Evolutionary conservation across 2,329 filamentous ascomycete species (phyloP).

Genomic region (Nemania abortiva): DNA sequence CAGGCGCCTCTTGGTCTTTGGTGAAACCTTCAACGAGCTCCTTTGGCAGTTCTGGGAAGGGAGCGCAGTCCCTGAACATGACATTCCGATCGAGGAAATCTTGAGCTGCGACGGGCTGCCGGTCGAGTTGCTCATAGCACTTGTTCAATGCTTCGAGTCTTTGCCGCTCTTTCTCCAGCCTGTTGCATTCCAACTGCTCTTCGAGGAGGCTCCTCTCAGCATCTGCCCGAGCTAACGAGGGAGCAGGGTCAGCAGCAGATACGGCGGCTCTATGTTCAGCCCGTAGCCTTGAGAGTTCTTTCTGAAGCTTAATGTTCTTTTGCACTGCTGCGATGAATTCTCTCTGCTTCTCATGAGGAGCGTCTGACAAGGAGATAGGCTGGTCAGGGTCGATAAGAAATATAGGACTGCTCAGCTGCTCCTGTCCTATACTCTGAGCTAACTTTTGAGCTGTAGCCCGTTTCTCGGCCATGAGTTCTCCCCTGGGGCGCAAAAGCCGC

Average conservation of each 20-base stretch:
- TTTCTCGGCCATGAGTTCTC: slow-evolving; percentile 68
- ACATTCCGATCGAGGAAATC: slow-evolving; percentile 63
- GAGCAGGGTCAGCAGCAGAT: slow-evolving; percentile 36
- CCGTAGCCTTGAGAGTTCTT: slow-evolving; percentile 59
- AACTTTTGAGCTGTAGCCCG: slow-evolving; percentile 67
- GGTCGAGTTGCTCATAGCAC: slow-evolving; percentile 63
- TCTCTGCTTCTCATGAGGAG: slow-evolving; percentile 62
- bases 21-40: slow-evolving; percentile 65
- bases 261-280: slow-evolving; percentile 46
- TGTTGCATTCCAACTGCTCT: slow-evolving; percentile 64
- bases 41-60: slow-evolving; percentile 64
- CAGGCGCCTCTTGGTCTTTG: slow-evolving; percentile 54
- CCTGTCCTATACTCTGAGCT: slow-evolving; percentile 59
- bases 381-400: slow-evolving; percentile 60
- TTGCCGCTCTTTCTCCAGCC: slow-evolving; percentile 64
- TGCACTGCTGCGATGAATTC: slow-evolving; percentile 68
- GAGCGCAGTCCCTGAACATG: slow-evolving; percentile 59
- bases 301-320: slow-evolving; percentile 64
- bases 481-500: slow-evolving; percentile 67
- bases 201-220: slow-evolving; percentile 54
- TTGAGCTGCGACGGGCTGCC: slow-evolving; percentile 64
- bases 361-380: slow-evolving; percentile 53
- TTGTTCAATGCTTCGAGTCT: slow-evolving; percentile 63
- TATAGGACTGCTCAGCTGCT: slow-evolving; percentile 59
- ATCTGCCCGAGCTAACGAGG: slow-evolving; percentile 40